Conservation (phyloP, 495 filamentous ascomycete species). For the Neurospora intermedia region DNA sequence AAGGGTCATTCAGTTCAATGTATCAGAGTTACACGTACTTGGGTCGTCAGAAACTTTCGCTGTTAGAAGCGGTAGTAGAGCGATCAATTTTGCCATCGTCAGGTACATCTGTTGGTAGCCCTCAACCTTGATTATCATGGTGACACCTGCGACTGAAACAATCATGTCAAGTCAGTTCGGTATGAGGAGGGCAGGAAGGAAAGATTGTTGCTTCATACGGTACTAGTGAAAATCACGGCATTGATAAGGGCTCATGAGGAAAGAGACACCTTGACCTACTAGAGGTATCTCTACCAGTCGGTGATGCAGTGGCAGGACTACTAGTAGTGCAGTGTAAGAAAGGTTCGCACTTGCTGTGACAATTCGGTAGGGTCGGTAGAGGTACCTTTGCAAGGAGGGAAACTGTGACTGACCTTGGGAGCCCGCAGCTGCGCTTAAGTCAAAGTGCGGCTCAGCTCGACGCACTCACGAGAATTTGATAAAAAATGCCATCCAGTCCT, state of each 20-base stretch:
- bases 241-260: background rate
- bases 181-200: background rate
- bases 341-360: background rate
- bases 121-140: too few species aligned
- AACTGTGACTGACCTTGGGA: too few species aligned
- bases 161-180: background rate
- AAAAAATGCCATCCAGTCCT: too few species aligned
- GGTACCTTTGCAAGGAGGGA: too few species aligned
- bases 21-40: background rate
- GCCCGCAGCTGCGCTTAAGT: too few species aligned
- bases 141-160: background rate
- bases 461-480: too few species aligned
- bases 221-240: background rate
- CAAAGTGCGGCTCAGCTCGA: too few species aligned
- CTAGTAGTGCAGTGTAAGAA: too few species aligned
- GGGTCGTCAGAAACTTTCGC: background rate
- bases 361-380: background rate
- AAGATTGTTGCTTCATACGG: background rate
- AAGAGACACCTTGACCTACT: background rate
- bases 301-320: background rate
- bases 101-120: too few species aligned
- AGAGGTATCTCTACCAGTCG: too few species aligned
- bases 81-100: background rate
- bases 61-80: background rate
- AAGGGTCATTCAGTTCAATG: background rate